phyloP scores from a whole-genome alignment of 805 yeast genomes.

The Tetrapisispora iriomotensis region DNA sequence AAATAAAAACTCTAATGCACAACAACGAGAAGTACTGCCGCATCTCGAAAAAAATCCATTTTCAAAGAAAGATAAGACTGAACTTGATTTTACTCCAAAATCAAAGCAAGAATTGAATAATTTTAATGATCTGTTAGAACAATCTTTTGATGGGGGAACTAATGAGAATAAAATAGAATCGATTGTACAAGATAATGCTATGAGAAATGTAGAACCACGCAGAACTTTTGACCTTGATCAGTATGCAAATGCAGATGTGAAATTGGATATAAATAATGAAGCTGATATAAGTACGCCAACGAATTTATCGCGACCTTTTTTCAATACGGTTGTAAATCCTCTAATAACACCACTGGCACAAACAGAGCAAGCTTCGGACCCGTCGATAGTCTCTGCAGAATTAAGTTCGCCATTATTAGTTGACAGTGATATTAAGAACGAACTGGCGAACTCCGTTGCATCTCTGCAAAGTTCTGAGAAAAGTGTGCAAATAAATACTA shows the following conservation, averaged over 20 bases:
- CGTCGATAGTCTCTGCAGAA: not conserved
- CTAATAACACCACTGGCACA: not conserved
- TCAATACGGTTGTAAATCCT: not conserved
- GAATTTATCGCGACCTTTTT: not conserved
- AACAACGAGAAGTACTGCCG: not conserved
- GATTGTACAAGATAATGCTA: no score
- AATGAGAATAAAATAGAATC: not conserved
- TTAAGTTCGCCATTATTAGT: not conserved
- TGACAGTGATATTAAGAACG: not conserved
- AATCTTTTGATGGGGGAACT: constrained; percentile 10
- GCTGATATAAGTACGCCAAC: not conserved
- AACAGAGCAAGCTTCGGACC: not conserved
- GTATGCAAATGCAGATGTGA: not conserved
- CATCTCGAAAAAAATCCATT: not conserved
- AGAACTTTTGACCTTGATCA: not conserved
- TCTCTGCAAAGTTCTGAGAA: not conserved
- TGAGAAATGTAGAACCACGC: not conserved
- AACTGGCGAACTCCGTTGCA: not conserved
- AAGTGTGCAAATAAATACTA: not conserved
- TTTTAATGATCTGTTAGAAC: constrained; percentile 20
- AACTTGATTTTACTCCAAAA: constrained; percentile 22
- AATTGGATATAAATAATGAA: not conserved
- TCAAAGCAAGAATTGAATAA: constrained; percentile 20
- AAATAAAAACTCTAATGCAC: constrained; percentile 7
- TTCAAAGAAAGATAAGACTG: not conserved